Evolutionary conservation across 352 stramenopile species (phyloP).

Genomic region (Pythium monospermum): DNA sequence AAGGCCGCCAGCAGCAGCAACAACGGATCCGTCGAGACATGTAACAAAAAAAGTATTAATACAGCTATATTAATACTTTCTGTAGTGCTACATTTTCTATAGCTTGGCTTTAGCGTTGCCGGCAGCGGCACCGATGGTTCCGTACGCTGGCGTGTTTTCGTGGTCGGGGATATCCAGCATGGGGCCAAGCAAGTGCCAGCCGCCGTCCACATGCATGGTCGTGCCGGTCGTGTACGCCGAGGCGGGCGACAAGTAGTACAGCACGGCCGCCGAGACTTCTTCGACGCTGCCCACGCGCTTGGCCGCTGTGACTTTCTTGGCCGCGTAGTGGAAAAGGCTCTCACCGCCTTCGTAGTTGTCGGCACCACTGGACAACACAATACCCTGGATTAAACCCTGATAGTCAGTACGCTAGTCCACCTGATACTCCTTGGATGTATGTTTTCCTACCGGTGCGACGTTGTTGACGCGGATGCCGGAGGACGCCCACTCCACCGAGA

Average conservation of each 20-base stretch:
- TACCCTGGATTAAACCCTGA: too few relatives aligned
- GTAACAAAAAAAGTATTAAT: too few relatives aligned
- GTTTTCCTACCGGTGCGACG: constrained; percentile 72
- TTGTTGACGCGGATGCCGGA: constrained; percentile 91
- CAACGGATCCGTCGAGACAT: constrained; percentile 26
- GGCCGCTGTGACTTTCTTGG: constrained; percentile 70
- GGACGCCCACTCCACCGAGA: constrained; percentile 92
- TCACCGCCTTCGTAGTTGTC: constrained; percentile 91
- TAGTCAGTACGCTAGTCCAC: too few relatives aligned
- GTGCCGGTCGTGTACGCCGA: constrained; percentile 83
- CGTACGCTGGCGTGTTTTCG: constrained; percentile 68
- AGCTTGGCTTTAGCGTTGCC: too few relatives aligned
- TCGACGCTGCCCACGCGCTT: constrained; percentile 88
- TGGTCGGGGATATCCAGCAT: constrained; percentile 66
- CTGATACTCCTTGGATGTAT: too few relatives aligned
- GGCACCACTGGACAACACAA: constrained; percentile 68
- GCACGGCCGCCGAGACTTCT: constrained; percentile 75
- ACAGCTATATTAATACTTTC: too few relatives aligned
- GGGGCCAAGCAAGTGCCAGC: constrained; percentile 38
- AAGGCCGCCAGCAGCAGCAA: constrained; percentile 59
- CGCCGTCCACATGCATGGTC: constrained; percentile 79
- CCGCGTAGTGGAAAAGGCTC: constrained; percentile 75
- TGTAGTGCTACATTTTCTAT: too few relatives aligned
- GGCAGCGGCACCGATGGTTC: constrained; percentile 28
- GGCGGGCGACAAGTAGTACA: constrained; percentile 81